Evolutionary conservation across 192 early-diverging fungal species (phyloP), one percentile per base, ranked within the genome.

Genomic region (Phlyctochytrium arcticum): DNA sequence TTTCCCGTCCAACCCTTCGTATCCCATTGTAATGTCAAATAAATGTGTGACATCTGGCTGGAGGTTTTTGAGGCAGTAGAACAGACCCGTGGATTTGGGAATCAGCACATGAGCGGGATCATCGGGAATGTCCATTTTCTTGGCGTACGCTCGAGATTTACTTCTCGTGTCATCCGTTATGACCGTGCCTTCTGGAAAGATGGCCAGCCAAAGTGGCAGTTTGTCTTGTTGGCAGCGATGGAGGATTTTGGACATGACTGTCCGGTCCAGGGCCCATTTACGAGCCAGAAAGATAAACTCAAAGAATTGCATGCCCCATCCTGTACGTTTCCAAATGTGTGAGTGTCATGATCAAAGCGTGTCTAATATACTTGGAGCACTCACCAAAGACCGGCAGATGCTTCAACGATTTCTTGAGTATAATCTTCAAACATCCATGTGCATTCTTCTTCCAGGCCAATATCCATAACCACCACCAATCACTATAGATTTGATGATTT

Each of bases 181-280:
- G 10, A 94, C 86, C 15, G 96, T 98, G 56, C 96, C 96, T 75
- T 98, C 96, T 0, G 96, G 96, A 77, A 94, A 98, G 21, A 98
- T 83, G 19, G 96, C 78, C 26, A 98, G 83, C 94, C 91, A 94
- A 37, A 92, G 75, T 17, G 93, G 93, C 26, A 85, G 74, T 5
- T 44, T 60, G 54, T 74, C 66, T 48, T 23, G 31, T 5, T 56
- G 67, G 9, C 73, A 67, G n/a, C 70, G 68, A n/a, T 56, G 34
- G 35, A 82, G 68, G 33, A 86, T 73, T 7, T 72, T 73, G 9
- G 71, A 66, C 54, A 87, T 73, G 12, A 83, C 85, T 17, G 72
- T 70, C 56, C 84, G 79, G 77, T 95, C 92, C 57, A 89, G 77
- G 15, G 78, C 83, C 84, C 85, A 88, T 57, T 89, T 92, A 65